A percentile compares a stretch with the other conserved stretches of the same genome.
Evolutionary conservation across 495 filamentous ascomycete species (phyloP).

Genomic region (Penicillium coffeae): DNA sequence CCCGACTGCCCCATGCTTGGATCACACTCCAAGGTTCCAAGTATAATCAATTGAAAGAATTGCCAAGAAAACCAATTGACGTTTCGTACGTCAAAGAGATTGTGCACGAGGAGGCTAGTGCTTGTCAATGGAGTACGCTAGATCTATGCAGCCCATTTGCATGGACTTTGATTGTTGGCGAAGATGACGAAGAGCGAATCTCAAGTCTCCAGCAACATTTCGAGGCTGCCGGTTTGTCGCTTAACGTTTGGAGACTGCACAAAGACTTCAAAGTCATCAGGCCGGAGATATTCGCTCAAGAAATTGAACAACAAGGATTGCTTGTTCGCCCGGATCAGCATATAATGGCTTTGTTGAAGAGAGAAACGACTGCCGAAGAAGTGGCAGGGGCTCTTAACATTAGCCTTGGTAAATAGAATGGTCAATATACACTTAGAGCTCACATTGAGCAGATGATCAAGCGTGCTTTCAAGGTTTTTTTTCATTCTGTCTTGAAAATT

Average conservation of each 20-base stretch:
- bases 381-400: background rate
- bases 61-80: slow-evolving; percentile 18
- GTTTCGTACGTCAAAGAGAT: slow-evolving; percentile 27
- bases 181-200: slow-evolving; percentile 1
- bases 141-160: slow-evolving; percentile 26
- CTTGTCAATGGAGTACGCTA: slow-evolving; percentile 25
- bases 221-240: background rate
- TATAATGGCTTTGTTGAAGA: slow-evolving; percentile 17
- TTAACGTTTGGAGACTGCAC: too few relatives aligned
- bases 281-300: too few relatives aligned
- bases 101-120: slow-evolving; percentile 8
- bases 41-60: too few relatives aligned
- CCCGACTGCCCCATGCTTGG: slow-evolving; percentile 34
- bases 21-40: too few relatives aligned
- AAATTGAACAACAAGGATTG: slow-evolving; percentile 15
- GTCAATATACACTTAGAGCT: too few relatives aligned
- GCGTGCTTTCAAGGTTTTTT: too few relatives aligned
- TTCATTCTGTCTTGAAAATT: too few relatives aligned
- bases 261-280: too few relatives aligned
- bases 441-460: too few relatives aligned
- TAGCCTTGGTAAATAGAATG: background rate
- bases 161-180: slow-evolving; percentile 26
- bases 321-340: slow-evolving; percentile 37
- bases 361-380: background rate
- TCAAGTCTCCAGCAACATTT: slow-evolving; percentile 7